Conservation (phyloP, 768 basidiomycete genomes). For the Leccinum fibrillosum region DNA sequence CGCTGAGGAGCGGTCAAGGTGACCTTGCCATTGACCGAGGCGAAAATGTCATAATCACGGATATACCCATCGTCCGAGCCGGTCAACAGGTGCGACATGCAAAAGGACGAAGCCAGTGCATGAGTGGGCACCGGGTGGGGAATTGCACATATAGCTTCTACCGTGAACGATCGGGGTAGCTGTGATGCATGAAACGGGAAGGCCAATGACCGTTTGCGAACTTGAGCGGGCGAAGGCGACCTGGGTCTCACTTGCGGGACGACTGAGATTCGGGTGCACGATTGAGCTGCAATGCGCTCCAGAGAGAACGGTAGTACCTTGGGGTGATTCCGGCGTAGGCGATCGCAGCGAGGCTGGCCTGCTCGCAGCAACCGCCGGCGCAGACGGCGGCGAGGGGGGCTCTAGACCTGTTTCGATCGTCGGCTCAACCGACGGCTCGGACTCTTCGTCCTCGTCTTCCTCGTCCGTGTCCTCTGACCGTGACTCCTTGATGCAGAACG, state of each 20-base stretch:
- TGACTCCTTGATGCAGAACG: slow-evolving; percentile 43
- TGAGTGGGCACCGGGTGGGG: slow-evolving; percentile 88
- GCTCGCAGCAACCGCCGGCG: slow-evolving; percentile 22
- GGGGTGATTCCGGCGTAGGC: slow-evolving; percentile 31
- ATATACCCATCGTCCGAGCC: slow-evolving; percentile 94
- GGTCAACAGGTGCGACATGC: slow-evolving; percentile 85
- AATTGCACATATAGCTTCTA: slow-evolving; percentile 90
- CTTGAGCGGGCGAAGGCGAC: slow-evolving; percentile 53
- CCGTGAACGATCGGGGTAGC: slow-evolving; percentile 65
- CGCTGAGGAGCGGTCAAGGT: slow-evolving; percentile 87
- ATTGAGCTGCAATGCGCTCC: slow-evolving; percentile 9
- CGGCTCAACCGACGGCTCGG: slow-evolving; percentile 36
- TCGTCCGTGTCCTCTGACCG: slow-evolving; percentile 58
- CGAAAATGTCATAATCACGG: slow-evolving; percentile 87
- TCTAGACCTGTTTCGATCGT: slow-evolving; percentile 30
- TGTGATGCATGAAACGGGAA: slow-evolving; percentile 29
- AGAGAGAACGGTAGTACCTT: slow-evolving; percentile 26
- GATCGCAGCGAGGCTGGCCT: slow-evolving; percentile 17
- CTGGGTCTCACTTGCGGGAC: slow-evolving; percentile 30
- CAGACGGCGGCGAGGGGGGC: slow-evolving; percentile 24
- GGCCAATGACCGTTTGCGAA: slow-evolving; percentile 46
- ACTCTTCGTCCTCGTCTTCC: slow-evolving; percentile 49
- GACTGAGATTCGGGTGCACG: slow-evolving; percentile 16
- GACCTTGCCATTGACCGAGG: slow-evolving; percentile 82
- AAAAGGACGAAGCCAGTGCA: slow-evolving; percentile 79